Base-by-base conservation (phyloP, 2,329 filamentous ascomycete genomes). In the Colletotrichum phormii region DNA sequence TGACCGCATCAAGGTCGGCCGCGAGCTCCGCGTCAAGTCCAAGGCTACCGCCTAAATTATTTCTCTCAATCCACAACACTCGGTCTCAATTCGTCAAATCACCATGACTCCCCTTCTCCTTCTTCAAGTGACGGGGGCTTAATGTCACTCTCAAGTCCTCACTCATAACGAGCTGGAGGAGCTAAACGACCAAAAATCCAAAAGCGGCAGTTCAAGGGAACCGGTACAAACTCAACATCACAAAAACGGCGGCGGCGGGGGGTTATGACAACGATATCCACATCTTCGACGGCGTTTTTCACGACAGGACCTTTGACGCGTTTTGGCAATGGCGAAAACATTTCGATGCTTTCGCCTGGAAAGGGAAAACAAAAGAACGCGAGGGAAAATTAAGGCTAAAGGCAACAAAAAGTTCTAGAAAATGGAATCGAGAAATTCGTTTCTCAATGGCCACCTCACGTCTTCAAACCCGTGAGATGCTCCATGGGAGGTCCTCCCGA, bases 1-100 rank as follows among this genome's bases (percentile, higher is more conserved):
- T 80, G 94, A 94, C 88, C 92, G 94, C 87, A 95, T 94, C 89
- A 92, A 92, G 87, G 86, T 88, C 79, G 94, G 94, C 82, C 92
- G 94, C 77, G 94, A 96, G 88, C 89, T 91, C 83, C 88, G 88
- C 84, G 87, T 87, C 85, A 95, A 95, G 89, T 86, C 85, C 88
- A 92, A 92, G 87, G 86, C 88, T 84, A 88, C 90, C 81, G 85
- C 86, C 78, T 89, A 88, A 85, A 77, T 77, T 75, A 12, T n/a
- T 46, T 11, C 53, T 31, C 22, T 35, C 53, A 29, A 29, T 29
- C 26, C 26, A 29, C 7, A 31, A 37, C 12, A 13, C 35, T 37
- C n/a, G 49, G 18, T 9, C 13, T 24, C 24, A 29, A 61, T 49
- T 49, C 60, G 42, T 4, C 37, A 62, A 33, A 29, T 26, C 61